Conservation (phyloP, 306 rosid species). For the Cercis canadensis region DNA sequence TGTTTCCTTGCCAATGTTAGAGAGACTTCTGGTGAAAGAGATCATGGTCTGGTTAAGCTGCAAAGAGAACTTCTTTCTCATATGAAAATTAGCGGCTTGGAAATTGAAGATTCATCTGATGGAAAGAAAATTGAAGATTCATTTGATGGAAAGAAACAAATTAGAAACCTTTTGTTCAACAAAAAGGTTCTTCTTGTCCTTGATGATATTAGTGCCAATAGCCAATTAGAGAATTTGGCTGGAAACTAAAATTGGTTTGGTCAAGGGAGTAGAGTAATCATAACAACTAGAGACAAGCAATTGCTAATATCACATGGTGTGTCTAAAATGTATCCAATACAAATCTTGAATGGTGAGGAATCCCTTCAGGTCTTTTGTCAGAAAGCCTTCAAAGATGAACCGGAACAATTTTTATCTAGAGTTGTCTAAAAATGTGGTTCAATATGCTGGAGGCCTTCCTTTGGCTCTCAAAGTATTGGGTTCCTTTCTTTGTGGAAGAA, state of each 20-base stretch:
- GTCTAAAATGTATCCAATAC: no score
- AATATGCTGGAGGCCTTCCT: conserved; percentile 11
- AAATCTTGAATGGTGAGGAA: not conserved
- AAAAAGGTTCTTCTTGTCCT: not conserved
- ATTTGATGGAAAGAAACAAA: not conserved
- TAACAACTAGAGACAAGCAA: not conserved
- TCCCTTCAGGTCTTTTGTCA: conserved; percentile 11
- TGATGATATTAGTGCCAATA: not conserved
- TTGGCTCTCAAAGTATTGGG: not conserved
- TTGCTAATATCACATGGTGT: not conserved
- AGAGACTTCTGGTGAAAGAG: no score
- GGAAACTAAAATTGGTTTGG: not conserved
- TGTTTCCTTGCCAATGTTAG: not conserved
- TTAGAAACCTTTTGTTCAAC: not conserved
- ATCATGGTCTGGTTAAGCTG: not conserved
- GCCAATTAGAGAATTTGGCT: not conserved
- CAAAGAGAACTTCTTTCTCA: not conserved
- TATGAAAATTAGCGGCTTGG: accelerated
- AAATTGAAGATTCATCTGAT: no score
- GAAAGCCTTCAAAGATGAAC: not conserved
- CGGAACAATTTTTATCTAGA: not conserved
- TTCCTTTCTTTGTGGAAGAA: not conserved
- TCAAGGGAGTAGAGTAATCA: not conserved
- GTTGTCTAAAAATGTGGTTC: not conserved
- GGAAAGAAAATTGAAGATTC: no score